These are phyloP conservation scores for Panaeolus cyanescens DNA, from an alignment of 768 basidiomycete genomes.

Conservation along the genomic window DNA sequence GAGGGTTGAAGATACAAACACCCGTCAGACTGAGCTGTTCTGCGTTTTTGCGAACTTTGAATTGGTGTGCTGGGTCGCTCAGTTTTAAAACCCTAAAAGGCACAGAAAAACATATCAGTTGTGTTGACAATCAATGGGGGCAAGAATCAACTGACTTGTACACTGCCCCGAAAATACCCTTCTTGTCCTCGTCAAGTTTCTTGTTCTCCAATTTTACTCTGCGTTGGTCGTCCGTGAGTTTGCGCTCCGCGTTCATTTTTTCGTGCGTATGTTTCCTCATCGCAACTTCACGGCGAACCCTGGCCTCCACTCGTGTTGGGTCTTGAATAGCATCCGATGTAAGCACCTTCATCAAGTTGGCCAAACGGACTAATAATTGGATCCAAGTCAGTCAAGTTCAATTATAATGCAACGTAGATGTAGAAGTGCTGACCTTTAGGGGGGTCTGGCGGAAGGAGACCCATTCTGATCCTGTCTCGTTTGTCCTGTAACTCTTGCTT, in stretches of 20 bases:
- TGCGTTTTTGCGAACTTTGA: constrained; percentile 97
- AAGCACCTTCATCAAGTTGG: constrained; percentile 96
- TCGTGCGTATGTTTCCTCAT: constrained; percentile 88
- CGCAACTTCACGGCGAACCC: constrained; percentile 90
- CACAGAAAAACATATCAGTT: not conserved
- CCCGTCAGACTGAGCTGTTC: constrained; percentile 89
- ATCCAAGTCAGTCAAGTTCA: not conserved
- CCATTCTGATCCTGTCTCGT: constrained; percentile 94
- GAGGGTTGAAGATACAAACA: constrained; percentile 86
- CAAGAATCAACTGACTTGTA: constrained; percentile 73
- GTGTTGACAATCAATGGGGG: not conserved
- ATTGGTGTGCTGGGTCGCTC: constrained; percentile 90
- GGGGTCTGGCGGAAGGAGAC: constrained; percentile 90
- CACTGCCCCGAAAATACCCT: constrained; percentile 77
- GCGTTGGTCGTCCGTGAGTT: constrained; percentile 88
- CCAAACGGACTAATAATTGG: constrained; percentile 69
- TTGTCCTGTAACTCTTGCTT: constrained; percentile 92
- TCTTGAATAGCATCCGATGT: constrained; percentile 97
- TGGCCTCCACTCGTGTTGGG: constrained; percentile 95
- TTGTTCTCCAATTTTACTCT: constrained; percentile 86
- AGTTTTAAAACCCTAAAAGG: constrained; percentile 75
- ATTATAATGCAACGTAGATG: constrained; percentile 8
- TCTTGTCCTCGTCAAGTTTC: constrained; percentile 87
- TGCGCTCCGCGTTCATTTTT: constrained; percentile 90
- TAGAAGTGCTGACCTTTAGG: constrained; percentile 74